Conservation (phyloP, 495 filamentous ascomycete species). For the Cryomyces minteri region DNA sequence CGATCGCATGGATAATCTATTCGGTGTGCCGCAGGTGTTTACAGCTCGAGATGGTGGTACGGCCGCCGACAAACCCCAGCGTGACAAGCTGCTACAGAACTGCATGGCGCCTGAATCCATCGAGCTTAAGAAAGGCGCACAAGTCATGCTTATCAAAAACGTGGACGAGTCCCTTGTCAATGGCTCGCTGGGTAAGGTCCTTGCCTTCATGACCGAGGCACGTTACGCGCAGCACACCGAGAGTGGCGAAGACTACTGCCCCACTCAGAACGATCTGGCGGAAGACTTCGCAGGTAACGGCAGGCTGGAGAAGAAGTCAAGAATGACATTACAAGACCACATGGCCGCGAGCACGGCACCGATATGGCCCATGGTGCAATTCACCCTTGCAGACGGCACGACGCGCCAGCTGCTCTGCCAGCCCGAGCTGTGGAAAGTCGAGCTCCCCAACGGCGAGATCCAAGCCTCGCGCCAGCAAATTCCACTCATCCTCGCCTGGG, state of each 20-base stretch:
- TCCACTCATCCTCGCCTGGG: conserved; percentile 90
- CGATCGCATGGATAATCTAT: conserved; percentile 48
- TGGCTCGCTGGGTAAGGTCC: conserved; percentile 72
- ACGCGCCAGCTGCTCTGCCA: conserved; percentile 62
- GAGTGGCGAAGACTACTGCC: conserved; percentile 31
- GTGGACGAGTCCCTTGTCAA: conserved; percentile 89
- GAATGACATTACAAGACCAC: conserved; percentile 9
- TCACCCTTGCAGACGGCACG: conserved; percentile 59
- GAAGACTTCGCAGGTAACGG: conserved; percentile 25
- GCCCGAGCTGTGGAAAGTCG: conserved; percentile 86
- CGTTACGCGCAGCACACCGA: conserved; percentile 47
- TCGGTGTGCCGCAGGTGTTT: conserved; percentile 48
- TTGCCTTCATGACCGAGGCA: conserved; percentile 70
- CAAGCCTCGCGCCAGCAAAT: conserved; percentile 67
- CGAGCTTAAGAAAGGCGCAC: conserved; percentile 73
- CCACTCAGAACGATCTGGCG: conserved; percentile 17
- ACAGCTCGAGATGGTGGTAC: conserved; percentile 58
- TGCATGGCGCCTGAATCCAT: conserved; percentile 80
- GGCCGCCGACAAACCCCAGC: conserved; percentile 40
- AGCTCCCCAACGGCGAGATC: conserved; percentile 85
- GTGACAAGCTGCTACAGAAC: conserved; percentile 63
- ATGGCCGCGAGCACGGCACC: conserved; percentile 20
- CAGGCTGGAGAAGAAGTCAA: conserved; percentile 6
- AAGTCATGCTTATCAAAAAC: conserved; percentile 99
- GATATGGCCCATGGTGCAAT: conserved; percentile 65